Evolutionary conservation across 495 filamentous ascomycete genomes (phyloP).

Genomic region (Bathelium albidoporum): DNA sequence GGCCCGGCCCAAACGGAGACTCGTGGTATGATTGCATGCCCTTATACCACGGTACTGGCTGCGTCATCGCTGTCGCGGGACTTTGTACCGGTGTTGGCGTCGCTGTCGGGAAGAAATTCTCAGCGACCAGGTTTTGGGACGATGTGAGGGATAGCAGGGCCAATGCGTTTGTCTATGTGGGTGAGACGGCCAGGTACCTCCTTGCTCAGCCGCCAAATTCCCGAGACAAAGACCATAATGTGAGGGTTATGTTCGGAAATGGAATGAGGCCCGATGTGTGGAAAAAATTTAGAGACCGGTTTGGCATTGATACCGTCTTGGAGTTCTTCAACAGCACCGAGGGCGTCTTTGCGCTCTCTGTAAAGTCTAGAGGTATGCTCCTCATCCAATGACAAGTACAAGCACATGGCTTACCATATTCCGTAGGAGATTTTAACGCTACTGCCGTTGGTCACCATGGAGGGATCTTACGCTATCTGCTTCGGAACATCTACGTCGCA

Average conservation of each 20-base stretch:
- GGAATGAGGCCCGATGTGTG: slow-evolving; percentile 33
- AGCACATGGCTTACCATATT: neutral
- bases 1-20: slow-evolving; percentile 32
- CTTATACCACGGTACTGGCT: slow-evolving; percentile 61
- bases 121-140: slow-evolving; percentile 59
- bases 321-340: slow-evolving; percentile 34
- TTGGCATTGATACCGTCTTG: slow-evolving; percentile 26
- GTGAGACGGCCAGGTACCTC: slow-evolving; percentile 68
- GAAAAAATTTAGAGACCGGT: slow-evolving; percentile 28
- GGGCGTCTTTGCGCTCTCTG: slow-evolving; percentile 37
- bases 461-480: slow-evolving; percentile 39
- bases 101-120: slow-evolving; percentile 62
- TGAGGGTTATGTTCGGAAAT: slow-evolving; percentile 51
- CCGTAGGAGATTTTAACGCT: slow-evolving; percentile 49
- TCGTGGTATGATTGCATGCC: slow-evolving; percentile 76
- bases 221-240: slow-evolving; percentile 53
- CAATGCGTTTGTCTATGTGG: slow-evolving; percentile 72
- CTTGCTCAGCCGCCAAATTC: slow-evolving; percentile 56
- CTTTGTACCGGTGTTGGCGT: slow-evolving; percentile 61
- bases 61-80: slow-evolving; percentile 55
- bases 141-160: slow-evolving; percentile 59
- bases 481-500: slow-evolving; percentile 48
- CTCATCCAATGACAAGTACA: slow-evolving; percentile 26
- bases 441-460: slow-evolving; percentile 67
- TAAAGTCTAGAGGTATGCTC: neutral